Conservation (phyloP, 2,329 filamentous ascomycete species). For the Byssochlamys sp. region DNA sequence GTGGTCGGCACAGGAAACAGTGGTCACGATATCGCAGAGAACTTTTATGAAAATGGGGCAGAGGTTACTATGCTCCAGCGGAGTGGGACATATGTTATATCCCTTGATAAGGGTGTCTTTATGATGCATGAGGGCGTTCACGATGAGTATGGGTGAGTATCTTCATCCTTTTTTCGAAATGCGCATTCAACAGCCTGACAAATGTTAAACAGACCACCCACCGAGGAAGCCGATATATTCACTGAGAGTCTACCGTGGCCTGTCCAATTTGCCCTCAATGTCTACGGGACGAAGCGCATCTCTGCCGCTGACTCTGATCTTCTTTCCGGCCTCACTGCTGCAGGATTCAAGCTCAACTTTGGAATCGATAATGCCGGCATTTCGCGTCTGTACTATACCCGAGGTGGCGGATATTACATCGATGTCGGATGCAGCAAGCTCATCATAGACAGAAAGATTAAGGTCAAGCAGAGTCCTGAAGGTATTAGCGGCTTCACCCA, state of each 20-base stretch:
- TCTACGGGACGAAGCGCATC: slow-evolving; percentile 34
- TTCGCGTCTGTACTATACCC: slow-evolving; percentile 36
- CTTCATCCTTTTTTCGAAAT: background rate
- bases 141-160: slow-evolving; percentile 25
- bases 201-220: slow-evolving; percentile 29
- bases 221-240: slow-evolving; percentile 43
- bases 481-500: slow-evolving; percentile 46
- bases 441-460: slow-evolving; percentile 51
- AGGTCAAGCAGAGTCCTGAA: slow-evolving; percentile 48
- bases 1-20: slow-evolving; percentile 43
- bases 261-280: slow-evolving; percentile 38
- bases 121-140: slow-evolving; percentile 39
- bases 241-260: slow-evolving; percentile 39
- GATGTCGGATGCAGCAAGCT: slow-evolving; percentile 47
- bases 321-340: slow-evolving; percentile 38
- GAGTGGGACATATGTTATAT: slow-evolving; percentile 42
- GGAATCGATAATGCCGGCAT: slow-evolving; percentile 35
- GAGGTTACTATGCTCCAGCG: slow-evolving; percentile 48
- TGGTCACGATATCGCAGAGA: slow-evolving; percentile 43
- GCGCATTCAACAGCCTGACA: background rate
- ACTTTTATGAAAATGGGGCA: slow-evolving; percentile 42
- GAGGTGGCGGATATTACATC: slow-evolving; percentile 51
- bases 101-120: slow-evolving; percentile 34
- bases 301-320: slow-evolving; percentile 33
- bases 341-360: slow-evolving; percentile 37